Evolutionary conservation across 352 stramenopile species (phyloP), one percentile per base, ranked within the genome.

Genomic region (Pythium sp.): DNA sequence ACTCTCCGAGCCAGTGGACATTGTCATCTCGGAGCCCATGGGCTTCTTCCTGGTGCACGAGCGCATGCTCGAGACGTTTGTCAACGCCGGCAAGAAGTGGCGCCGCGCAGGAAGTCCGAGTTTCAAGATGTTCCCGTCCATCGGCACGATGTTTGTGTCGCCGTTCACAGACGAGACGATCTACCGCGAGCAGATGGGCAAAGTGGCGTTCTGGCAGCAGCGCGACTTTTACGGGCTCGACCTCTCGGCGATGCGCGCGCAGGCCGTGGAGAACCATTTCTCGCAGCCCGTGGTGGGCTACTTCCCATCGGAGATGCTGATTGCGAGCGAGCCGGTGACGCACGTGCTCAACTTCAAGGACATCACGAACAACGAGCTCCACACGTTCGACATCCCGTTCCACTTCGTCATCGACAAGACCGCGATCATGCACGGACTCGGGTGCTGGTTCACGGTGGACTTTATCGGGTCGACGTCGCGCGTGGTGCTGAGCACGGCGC

Each of bases 21-120:
- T 99, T 62, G 98, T 99, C 34, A 93, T 99, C 22, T 99, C 94
- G 3, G 97, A 99, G 82, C 98, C 97, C 83, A 99, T 99, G 98
- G 98, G 98, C 26, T 99, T 99, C 80, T 99, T 99, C 73, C 91
- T 99, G 28, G 87, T 99, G 47, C 91, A 99, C 71, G 98, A 99
- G 77, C 96, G 90, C 64, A 99, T 99, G 98, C 87, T 99, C 41
- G 97, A 99, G 82, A 98, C 91, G 34, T 96, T 99, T 55, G 94
- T 99, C 30, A 76, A 85, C 20, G 98, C 96, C 1, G 82, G 98
- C 18, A 92, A 98, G 70, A 97, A 94, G 73, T 99, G 97, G 84
- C 77, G 99, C 24, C 97, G 97, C 67, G 80, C 82, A 20, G 90
- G 80, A 38, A 64, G 63, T 12, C 71, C 76, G 20, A 54, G 47